phyloP scores from a whole-genome alignment of 805 yeast genomes.

The Scheffersomyces stipitis region DNA sequence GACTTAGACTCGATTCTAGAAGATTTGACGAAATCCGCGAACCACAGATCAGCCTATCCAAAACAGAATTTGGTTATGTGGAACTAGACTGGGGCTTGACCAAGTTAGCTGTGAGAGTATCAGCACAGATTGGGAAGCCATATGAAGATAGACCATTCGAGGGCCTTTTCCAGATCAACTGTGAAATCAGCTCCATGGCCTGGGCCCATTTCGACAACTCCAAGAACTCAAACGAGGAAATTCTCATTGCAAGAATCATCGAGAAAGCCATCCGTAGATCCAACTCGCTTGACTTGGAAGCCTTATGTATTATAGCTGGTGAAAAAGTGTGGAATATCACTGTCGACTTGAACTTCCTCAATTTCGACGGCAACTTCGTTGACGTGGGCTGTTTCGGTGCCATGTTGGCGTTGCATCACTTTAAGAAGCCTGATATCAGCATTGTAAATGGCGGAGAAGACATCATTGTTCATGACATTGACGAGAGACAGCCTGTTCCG shows the following conservation, averaged over 20 bases:
- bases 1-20: conserved; percentile 70
- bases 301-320: conserved; percentile 88
- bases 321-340: conserved; percentile 86
- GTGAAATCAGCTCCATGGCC: conserved; percentile 90
- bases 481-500: conserved; percentile 85
- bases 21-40: conserved; percentile 60
- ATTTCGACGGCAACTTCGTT: conserved; percentile 89
- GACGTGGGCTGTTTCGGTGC: conserved; percentile 92
- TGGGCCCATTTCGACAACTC: conserved; percentile 79
- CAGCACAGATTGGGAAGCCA: conserved; percentile 76
- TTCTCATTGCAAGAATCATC: conserved; percentile 73
- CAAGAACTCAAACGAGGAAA: conserved; percentile 74
- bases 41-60: conserved; percentile 61
- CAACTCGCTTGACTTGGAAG: conserved; percentile 87
- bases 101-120: conserved; percentile 62
- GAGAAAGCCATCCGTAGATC: conserved; percentile 92
- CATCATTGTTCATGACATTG: conserved; percentile 63
- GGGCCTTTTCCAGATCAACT: conserved; percentile 79
- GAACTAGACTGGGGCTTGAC: conserved; percentile 80
- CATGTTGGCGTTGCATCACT: conserved; percentile 81
- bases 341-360: conserved; percentile 85
- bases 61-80: conserved; percentile 75
- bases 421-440: conserved; percentile 78
- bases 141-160: conserved; percentile 92
- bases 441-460: conserved; percentile 55